These are phyloP conservation scores for Aspergillus unguis DNA, from an alignment of 2,329 filamentous ascomycete genomes.

Conservation along the genomic window DNA sequence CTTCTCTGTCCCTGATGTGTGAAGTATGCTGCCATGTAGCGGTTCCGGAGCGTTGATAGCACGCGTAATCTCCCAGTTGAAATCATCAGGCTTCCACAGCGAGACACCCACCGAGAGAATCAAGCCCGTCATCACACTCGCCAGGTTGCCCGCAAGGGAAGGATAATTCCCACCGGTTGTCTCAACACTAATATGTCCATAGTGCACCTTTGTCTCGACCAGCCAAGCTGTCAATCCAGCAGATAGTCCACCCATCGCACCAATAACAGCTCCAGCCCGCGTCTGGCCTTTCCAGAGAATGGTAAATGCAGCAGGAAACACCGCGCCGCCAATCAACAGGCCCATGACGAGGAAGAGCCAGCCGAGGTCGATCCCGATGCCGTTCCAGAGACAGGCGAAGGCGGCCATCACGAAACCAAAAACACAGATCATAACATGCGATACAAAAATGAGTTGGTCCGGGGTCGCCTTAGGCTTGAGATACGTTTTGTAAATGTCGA, in stretches of 20 bases:
- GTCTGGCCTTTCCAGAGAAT: background rate
- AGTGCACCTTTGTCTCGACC: background rate
- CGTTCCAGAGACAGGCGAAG: constrained; percentile 34
- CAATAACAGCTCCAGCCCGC: background rate
- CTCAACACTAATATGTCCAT: background rate
- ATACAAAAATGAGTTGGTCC: constrained; percentile 48
- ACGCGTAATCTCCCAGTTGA: background rate
- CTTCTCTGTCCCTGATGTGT: too few species aligned
- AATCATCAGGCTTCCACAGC: background rate
- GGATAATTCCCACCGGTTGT: background rate
- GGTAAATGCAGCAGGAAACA: constrained; percentile 23
- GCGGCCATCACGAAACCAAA: constrained; percentile 48
- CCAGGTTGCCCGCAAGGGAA: background rate
- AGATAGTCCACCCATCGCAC: background rate
- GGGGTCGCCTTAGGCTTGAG: constrained; percentile 46
- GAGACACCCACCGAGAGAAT: background rate
- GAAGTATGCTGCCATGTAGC: background rate
- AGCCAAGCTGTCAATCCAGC: constrained; percentile 1
- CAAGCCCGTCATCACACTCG: background rate
- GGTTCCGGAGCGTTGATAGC: background rate
- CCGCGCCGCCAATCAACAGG: constrained; percentile 40
- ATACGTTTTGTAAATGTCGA: constrained; percentile 53
- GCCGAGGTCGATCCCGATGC: constrained; percentile 35
- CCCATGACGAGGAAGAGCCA: constrained; percentile 43
- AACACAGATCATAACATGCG: constrained; percentile 49